These are phyloP conservation scores for Xylaria cubensis DNA, from an alignment of 495 filamentous ascomycete genomes.

Conservation along the genomic window DNA sequence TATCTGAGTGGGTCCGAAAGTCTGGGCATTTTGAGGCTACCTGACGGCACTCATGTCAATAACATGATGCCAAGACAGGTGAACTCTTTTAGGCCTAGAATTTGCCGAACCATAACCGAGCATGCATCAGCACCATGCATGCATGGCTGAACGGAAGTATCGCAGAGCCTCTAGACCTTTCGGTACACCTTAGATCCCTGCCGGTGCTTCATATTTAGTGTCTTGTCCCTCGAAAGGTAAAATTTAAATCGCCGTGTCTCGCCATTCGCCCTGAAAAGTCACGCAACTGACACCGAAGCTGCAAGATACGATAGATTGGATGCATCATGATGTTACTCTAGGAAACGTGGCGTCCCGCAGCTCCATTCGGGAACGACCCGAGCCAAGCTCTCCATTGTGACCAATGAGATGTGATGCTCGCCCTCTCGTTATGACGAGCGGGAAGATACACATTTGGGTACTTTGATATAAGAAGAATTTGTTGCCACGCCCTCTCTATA, in stretches of 20 bases:
- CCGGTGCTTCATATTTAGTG: not conserved
- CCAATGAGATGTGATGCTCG: conserved; percentile 19
- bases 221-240: not conserved
- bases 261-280: conserved; percentile 20
- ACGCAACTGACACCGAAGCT: conserved; percentile 18
- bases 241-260: not conserved
- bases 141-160: conserved; percentile 12
- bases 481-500: conserved; percentile 5
- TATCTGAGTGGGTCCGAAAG: not conserved
- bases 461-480: not conserved
- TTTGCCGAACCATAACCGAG: conserved; percentile 12
- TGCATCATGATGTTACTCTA: not conserved
- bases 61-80: conserved; percentile 7
- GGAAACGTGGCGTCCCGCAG: conserved; percentile 4
- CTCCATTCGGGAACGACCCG: conserved; percentile 1
- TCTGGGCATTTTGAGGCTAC: conserved; percentile 15
- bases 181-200: not conserved
- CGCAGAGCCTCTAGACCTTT: not conserved
- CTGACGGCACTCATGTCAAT: not conserved
- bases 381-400: not conserved
- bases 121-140: not conserved
- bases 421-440: conserved; percentile 14
- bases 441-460: not conserved
- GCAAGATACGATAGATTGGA: conserved; percentile 13
- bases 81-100: conserved; percentile 10